Evolutionary conservation across 1,139 yeast species (phyloP), one percentile per base, ranked within the genome.

Genomic region (Protomyces inundatus): DNA sequence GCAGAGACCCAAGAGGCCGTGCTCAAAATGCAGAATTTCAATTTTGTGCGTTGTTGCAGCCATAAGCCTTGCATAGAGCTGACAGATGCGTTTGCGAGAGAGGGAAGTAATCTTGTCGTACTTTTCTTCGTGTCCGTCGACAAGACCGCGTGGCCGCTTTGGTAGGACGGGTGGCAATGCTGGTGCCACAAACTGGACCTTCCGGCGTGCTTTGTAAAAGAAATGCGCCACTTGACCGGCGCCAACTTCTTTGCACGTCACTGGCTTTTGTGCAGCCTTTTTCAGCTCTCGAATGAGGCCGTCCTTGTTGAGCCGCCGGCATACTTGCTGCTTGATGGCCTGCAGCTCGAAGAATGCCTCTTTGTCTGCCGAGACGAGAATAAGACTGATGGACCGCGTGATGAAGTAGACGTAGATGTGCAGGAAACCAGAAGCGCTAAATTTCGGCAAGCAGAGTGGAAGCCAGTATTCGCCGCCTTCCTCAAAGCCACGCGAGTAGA

Each of bases 381-480:
- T 84, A 9, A 93, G 76, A 0, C 87, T 87, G 1, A 87, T 73
- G 46, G 81, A 78, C 2, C 74, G 75, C 39, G 73, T 78, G 61
- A 89, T 77, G 66, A 83, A 84, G 67, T 84, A 84, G 55, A 90
- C 87, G 71, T 87, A 89, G 2, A 90, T 84, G 72, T 93, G 88
- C 6, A 93, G 76, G 70, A 90, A 95, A 12, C 98, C 98, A 68
- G 85, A 84, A 3, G 89, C 78, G 72, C 93, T 93, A 77, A 93
- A 93, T 69, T 88, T 84, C 0, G 98, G 97, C 74, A 93, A 80
- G 73, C 98, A 93, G 1, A 93, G 79, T 0, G 98, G 98, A 12
- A 90, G 82, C 98, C 98, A 93, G 67, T 90, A 82, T 70, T 91
- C 97, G 69, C 79, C 79, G 30, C 79, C 79, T 55, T 74, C 76